phyloP scores from a whole-genome alignment of 108 stramenopile species.

The Cyclotella sp. region DNA sequence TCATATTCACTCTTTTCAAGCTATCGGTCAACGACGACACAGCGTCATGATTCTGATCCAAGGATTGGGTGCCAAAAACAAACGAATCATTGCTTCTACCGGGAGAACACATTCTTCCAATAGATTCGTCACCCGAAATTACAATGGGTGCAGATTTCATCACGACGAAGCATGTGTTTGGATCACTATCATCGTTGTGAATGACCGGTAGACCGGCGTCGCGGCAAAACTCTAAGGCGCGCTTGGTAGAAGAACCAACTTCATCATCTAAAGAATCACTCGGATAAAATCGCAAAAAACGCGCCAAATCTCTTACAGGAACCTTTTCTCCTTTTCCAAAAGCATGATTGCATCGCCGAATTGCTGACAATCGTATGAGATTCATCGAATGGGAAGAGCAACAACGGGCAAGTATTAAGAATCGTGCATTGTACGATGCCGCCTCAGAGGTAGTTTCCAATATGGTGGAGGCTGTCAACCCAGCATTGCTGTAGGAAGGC shows the following conservation, averaged over 20 bases:
- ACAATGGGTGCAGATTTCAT: constrained; percentile 56
- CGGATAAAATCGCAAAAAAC: constrained; percentile 31
- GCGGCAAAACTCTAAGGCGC: constrained; percentile 45
- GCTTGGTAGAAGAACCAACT: neutral
- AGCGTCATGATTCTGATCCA: neutral
- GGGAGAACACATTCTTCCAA: constrained; percentile 50
- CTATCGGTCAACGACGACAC: constrained; percentile 17
- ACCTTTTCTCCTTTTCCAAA: constrained; percentile 55
- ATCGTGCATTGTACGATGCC: constrained; percentile 34
- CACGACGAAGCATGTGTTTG: constrained; percentile 4
- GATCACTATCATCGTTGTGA: constrained; percentile 21
- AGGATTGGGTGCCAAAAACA: constrained; percentile 45
- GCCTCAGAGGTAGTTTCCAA: constrained; percentile 1
- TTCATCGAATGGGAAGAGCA: constrained; percentile 46
- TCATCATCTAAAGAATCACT: constrained; percentile 1
- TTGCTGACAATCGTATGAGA: constrained; percentile 36
- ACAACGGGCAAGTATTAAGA: constrained; percentile 49
- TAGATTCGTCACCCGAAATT: constrained; percentile 24
- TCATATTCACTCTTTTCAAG: constrained; percentile 2
- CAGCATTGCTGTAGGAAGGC: constrained; percentile 8
- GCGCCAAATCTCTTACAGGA: constrained; percentile 31
- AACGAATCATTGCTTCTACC: constrained; percentile 50
- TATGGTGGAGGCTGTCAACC: constrained; percentile 9
- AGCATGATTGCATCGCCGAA: constrained; percentile 47
- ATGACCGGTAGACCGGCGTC: constrained; percentile 49